Conservation (phyloP, 2,329 filamentous ascomycete species). For the Moelleriella libera region DNA sequence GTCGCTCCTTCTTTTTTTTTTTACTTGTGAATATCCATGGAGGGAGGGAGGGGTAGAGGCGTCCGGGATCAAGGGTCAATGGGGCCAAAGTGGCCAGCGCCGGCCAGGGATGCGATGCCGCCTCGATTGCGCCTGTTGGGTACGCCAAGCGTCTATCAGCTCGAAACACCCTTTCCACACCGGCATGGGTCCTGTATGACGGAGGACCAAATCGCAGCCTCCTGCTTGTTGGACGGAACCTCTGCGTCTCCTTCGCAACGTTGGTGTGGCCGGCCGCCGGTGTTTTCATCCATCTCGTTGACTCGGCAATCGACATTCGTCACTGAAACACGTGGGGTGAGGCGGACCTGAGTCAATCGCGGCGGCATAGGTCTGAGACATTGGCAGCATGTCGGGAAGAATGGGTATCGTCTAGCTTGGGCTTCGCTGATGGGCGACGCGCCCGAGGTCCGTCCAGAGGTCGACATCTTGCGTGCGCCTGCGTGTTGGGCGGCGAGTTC, state of each 20-base stretch:
- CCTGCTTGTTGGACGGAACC: neutral
- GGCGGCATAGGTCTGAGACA: neutral
- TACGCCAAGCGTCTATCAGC: neutral
- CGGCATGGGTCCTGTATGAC: neutral
- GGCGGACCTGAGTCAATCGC: neutral
- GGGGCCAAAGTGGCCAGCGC: neutral
- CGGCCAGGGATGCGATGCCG: neutral
- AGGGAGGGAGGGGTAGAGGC: neutral
- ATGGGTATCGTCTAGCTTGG: neutral
- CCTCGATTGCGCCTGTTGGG: neutral
- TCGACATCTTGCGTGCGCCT: neutral
- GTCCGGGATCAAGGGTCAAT: neutral
- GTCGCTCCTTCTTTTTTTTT: neutral
- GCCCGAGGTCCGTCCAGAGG: neutral
- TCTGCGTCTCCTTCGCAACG: neutral
- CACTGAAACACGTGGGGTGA: slow-evolving; percentile 9
- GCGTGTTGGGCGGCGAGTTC: neutral
- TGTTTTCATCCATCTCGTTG: slow-evolving; percentile 4
- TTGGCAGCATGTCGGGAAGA: neutral
- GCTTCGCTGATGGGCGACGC: neutral
- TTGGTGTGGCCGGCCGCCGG: neutral
- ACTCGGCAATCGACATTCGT: slow-evolving; percentile 12
- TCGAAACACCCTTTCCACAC: neutral
- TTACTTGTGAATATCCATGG: neutral
- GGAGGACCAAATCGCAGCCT: neutral